Percentiles rank a stretch among this genome's conserved stretches.
Conservation (phyloP, 345 rosid species). For the Eucalyptus virginea region DNA sequence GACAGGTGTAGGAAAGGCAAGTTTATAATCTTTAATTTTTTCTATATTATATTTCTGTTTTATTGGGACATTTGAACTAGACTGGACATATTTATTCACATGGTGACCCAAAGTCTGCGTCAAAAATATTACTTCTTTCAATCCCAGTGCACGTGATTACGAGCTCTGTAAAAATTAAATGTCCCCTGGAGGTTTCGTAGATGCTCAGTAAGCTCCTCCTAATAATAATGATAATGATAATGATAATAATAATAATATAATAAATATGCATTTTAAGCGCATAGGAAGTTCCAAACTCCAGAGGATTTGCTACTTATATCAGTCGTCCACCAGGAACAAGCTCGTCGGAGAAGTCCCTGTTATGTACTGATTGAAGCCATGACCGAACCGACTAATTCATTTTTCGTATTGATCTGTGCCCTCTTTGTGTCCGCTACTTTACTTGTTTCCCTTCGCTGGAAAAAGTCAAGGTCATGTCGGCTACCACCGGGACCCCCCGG, state of each 20-base stretch:
- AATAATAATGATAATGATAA: too few species aligned
- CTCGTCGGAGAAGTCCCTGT: background rate
- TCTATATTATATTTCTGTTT: background rate
- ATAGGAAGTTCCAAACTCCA: background rate
- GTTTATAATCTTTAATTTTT: background rate
- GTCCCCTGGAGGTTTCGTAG: background rate
- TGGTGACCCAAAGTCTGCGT: background rate
- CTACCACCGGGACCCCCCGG: constrained; percentile 57
- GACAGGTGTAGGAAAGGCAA: background rate
- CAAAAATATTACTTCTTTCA: background rate
- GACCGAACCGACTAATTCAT: background rate
- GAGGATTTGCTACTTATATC: background rate
- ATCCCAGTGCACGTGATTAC: background rate
- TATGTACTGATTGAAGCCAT: background rate
- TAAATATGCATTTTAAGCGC: background rate
- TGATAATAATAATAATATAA: background rate
- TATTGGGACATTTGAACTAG: background rate
- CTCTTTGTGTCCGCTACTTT: background rate
- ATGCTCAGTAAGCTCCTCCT: background rate
- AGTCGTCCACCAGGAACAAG: background rate
- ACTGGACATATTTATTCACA: background rate
- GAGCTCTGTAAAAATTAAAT: background rate
- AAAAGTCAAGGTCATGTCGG: background rate
- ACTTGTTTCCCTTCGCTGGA: background rate
- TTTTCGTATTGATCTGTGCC: background rate